Evolutionary conservation across 192 early-diverging fungal genomes (phyloP).

Genomic region (Backusella tuberculispora): DNA sequence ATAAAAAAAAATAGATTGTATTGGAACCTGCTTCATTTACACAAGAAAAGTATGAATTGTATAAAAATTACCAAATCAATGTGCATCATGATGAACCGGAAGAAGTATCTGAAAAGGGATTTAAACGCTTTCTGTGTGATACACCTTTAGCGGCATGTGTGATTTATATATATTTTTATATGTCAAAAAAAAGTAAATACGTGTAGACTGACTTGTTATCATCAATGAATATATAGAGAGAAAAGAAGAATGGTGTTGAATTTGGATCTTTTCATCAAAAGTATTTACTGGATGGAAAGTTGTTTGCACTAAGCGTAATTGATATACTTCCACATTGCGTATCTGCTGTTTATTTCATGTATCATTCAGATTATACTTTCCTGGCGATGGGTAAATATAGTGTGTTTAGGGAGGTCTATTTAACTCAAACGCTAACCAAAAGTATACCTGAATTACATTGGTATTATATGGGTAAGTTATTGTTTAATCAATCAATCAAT

Average conservation of each 20-base stretch:
- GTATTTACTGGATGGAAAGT: constrained; percentile 80
- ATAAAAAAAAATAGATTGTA: constrained; percentile 43
- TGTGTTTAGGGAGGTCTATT: constrained; percentile 81
- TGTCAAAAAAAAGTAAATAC: background rate
- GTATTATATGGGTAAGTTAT: constrained; percentile 87
- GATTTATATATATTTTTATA: too few relatives aligned
- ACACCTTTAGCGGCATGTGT: constrained; percentile 66
- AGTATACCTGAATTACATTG: constrained; percentile 59
- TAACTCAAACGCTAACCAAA: constrained; percentile 55
- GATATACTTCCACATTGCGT: constrained; percentile 89
- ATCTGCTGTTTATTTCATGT: constrained; percentile 94
- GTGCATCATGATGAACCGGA: constrained; percentile 78
- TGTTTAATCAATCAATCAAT: background rate
- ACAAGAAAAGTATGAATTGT: constrained; percentile 77
- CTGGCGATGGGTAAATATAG: constrained; percentile 87
- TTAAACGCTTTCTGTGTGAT: constrained; percentile 74
- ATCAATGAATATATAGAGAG: background rate
- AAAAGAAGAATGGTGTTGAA: constrained; percentile 25
- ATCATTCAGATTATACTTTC: constrained; percentile 83
- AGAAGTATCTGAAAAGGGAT: constrained; percentile 54
- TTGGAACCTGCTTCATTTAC: constrained; percentile 71
- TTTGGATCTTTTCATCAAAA: constrained; percentile 91
- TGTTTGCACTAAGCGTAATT: constrained; percentile 91
- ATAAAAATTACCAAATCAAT: constrained; percentile 75
- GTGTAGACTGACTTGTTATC: background rate